These are phyloP conservation scores for Elongisporangium anandrum DNA, from an alignment of 352 stramenopile species.

Conservation along the genomic window DNA sequence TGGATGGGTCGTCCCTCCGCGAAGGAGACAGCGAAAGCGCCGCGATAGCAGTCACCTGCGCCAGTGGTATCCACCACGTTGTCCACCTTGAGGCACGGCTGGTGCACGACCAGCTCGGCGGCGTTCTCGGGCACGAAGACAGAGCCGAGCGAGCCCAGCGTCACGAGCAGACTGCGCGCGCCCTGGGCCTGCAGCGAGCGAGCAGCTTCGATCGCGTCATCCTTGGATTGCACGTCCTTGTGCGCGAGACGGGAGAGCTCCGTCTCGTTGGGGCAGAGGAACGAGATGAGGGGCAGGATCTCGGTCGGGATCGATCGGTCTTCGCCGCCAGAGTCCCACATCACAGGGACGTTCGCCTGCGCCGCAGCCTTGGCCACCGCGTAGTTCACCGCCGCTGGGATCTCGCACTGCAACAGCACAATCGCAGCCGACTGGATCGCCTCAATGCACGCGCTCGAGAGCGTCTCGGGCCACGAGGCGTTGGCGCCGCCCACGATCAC, in stretches of 20 bases:
- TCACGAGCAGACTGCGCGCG: constrained; percentile 58
- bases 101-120: constrained; percentile 20
- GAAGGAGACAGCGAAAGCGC: constrained; percentile 57
- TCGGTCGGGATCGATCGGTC: constrained; percentile 52
- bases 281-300: constrained; percentile 51
- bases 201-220: constrained; percentile 55
- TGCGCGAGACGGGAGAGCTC: constrained; percentile 52
- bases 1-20: constrained; percentile 38
- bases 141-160: constrained; percentile 57
- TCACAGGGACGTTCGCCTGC: constrained; percentile 42
- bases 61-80: constrained; percentile 78
- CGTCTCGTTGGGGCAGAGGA: constrained; percentile 76
- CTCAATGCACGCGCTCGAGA: constrained; percentile 27
- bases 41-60: constrained; percentile 75
- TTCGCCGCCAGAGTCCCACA: constrained; percentile 78
- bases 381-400: constrained; percentile 51
- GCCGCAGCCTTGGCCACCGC: constrained; percentile 45
- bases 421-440: constrained; percentile 51
- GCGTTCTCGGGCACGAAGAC: constrained; percentile 51
- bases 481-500: constrained; percentile 82
- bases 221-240: constrained; percentile 24
- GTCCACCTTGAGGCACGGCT: constrained; percentile 48
- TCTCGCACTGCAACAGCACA: constrained; percentile 73
- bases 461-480: constrained; percentile 38
- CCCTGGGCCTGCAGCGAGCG: constrained; percentile 41